These are phyloP conservation scores for Leptographium galeiforme DNA, from an alignment of 2,329 filamentous ascomycete genomes.

Conservation along the genomic window DNA sequence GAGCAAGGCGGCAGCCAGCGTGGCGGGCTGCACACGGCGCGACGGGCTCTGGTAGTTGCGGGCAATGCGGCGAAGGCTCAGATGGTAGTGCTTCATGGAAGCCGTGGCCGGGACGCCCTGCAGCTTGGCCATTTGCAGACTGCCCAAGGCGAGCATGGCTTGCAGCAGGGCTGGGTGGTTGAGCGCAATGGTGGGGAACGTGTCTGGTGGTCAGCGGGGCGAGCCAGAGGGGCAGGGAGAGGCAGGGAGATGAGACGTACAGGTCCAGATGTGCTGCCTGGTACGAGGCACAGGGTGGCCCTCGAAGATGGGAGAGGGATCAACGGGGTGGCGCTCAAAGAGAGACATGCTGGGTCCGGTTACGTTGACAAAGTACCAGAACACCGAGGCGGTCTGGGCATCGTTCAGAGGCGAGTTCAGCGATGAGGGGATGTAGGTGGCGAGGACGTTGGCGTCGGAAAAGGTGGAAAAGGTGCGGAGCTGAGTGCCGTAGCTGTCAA, in stretches of 20 bases:
- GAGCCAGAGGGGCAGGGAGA: background rate
- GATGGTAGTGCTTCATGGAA: slow-evolving; percentile 84
- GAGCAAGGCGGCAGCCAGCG: slow-evolving; percentile 75
- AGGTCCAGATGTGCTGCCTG: slow-evolving; percentile 53
- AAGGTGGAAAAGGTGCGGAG: slow-evolving; percentile 36
- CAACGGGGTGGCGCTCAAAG: slow-evolving; percentile 70
- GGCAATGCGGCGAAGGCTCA: slow-evolving; percentile 65
- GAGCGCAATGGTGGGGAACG: slow-evolving; percentile 70
- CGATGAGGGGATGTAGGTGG: slow-evolving; percentile 53
- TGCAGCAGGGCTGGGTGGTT: slow-evolving; percentile 79
- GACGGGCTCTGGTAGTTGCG: slow-evolving; percentile 57
- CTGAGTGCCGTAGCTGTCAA: slow-evolving; percentile 30
- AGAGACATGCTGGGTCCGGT: slow-evolving; percentile 78
- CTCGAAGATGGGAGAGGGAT: slow-evolving; percentile 53
- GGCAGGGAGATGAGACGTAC: slow-evolving; percentile 24
- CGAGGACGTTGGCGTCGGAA: slow-evolving; percentile 37
- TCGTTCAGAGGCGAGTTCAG: slow-evolving; percentile 65
- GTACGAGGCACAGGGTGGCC: slow-evolving; percentile 47
- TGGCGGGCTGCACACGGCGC: slow-evolving; percentile 62
- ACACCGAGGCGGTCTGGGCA: slow-evolving; percentile 65
- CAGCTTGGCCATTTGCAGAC: slow-evolving; percentile 75
- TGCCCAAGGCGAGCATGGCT: slow-evolving; percentile 76
- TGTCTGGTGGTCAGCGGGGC: slow-evolving; percentile 36
- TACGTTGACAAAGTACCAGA: slow-evolving; percentile 83
- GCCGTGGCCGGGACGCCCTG: slow-evolving; percentile 62